Evolutionary conservation across 352 stramenopile species (phyloP).

Genomic region (Poterioochromonas sp.): DNA sequence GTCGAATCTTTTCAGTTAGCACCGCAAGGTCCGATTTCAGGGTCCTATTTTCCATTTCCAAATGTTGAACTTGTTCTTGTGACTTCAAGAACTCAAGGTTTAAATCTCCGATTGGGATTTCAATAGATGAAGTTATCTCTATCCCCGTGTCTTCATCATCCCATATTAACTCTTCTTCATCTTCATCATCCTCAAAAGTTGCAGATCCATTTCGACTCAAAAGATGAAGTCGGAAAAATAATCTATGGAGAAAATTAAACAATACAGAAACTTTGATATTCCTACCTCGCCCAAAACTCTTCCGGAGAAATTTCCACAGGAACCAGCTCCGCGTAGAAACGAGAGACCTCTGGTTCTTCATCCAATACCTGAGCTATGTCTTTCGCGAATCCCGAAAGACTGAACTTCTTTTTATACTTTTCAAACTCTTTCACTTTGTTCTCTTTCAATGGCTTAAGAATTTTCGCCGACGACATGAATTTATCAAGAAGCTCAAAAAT

Average conservation of each 20-base stretch:
- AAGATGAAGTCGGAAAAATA: constrained; percentile 6
- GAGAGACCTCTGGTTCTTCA: constrained; percentile 6
- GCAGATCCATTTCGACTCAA: too few species aligned
- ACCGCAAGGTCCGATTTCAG: too few species aligned
- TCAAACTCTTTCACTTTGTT: neutral
- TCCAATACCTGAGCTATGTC: constrained; percentile 16
- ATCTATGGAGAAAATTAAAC: neutral
- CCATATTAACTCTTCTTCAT: constrained; percentile 25
- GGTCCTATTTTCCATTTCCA: neutral
- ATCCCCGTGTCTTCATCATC: neutral
- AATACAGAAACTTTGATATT: neutral
- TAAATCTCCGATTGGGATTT: neutral
- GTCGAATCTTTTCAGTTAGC: too few species aligned
- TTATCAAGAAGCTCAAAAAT: neutral
- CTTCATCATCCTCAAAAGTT: constrained; percentile 11
- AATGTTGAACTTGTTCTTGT: neutral
- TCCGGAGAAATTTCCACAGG: constrained; percentile 4
- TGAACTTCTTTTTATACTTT: constrained; percentile 17
- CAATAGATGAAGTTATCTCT: neutral
- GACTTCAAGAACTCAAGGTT: too few species aligned
- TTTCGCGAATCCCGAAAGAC: neutral
- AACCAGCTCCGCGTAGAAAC: constrained; percentile 26
- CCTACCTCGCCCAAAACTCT: constrained; percentile 24
- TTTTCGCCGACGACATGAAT: neutral
- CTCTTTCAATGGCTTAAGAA: constrained; percentile 1